These are phyloP conservation scores for Chlorella sp. DNA, from an alignment of 139 green algal genomes.

Conservation along the genomic window DNA sequence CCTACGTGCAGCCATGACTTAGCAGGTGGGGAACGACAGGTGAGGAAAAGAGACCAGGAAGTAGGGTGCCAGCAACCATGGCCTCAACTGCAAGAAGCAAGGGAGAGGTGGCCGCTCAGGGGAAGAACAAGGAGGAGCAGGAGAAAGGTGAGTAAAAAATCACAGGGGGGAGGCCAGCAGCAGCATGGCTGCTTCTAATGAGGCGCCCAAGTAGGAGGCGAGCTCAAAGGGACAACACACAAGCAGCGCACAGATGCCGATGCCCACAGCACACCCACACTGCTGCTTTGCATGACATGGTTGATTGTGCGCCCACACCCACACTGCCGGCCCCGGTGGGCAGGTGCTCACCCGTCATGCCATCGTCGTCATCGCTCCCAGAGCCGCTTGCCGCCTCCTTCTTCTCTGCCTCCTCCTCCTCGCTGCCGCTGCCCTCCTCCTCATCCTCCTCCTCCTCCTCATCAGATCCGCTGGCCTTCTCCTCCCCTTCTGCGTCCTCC, in stretches of 20 bases:
- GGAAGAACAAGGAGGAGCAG: background rate
- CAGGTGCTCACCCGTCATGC: slow-evolving; percentile 20
- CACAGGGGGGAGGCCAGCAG: no score
- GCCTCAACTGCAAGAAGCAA: slow-evolving; percentile 60
- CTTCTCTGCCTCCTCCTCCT: slow-evolving; percentile 42
- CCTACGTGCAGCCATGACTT: no score
- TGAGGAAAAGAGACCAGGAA: no score
- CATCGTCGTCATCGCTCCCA: slow-evolving; percentile 26
- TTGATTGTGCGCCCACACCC: background rate
- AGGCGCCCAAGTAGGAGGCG: no score
- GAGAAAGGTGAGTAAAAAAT: no score
- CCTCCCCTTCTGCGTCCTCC: slow-evolving; percentile 42
- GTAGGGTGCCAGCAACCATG: no score
- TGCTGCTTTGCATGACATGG: background rate
- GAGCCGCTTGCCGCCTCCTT: slow-evolving; percentile 43
- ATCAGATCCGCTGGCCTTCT: slow-evolving; percentile 17
- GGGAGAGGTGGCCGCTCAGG: background rate
- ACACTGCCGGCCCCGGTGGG: background rate
- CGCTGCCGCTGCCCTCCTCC: background rate
- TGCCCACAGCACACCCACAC: no score
- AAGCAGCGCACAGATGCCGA: background rate
- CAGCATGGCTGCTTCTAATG: no score
- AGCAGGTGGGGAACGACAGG: background rate
- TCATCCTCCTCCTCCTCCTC: slow-evolving; percentile 21
- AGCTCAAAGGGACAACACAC: background rate